Conservation (phyloP, 306 rosid species). For the Cotoneaster glaucophyllus region DNA sequence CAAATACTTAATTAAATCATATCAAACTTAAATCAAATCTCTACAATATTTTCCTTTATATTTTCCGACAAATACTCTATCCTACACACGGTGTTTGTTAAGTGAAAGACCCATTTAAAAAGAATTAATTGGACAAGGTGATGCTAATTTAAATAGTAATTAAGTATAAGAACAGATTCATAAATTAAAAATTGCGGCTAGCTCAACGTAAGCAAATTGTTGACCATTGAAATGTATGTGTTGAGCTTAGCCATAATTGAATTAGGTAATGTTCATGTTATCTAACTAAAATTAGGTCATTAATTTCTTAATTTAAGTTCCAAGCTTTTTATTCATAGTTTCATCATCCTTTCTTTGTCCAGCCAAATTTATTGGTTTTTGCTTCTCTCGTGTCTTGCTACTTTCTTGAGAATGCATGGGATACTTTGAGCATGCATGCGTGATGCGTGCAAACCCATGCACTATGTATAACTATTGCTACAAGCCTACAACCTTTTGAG, state of each 20-base stretch:
- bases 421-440: no score
- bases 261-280: conserved; percentile 6
- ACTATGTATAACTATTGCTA: background rate
- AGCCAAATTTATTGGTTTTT: background rate
- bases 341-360: background rate
- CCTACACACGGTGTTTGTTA: background rate
- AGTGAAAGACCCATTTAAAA: conserved; percentile 14
- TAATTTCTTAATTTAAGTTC: background rate
- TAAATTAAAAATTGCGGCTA: background rate
- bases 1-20: no score
- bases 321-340: background rate
- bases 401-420: no score
- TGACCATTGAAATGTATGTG: background rate
- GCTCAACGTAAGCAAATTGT: background rate
- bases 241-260: background rate
- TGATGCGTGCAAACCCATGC: no score
- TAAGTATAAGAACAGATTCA: background rate
- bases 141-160: background rate
- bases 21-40: no score
- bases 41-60: no score
- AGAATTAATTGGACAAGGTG: background rate
- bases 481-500: background rate
- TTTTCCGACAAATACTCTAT: no score
- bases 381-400: background rate
- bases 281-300: background rate